Conservation (phyloP, 1,284 basidiomycete species). For the Moesziomyces parantarcticus region DNA sequence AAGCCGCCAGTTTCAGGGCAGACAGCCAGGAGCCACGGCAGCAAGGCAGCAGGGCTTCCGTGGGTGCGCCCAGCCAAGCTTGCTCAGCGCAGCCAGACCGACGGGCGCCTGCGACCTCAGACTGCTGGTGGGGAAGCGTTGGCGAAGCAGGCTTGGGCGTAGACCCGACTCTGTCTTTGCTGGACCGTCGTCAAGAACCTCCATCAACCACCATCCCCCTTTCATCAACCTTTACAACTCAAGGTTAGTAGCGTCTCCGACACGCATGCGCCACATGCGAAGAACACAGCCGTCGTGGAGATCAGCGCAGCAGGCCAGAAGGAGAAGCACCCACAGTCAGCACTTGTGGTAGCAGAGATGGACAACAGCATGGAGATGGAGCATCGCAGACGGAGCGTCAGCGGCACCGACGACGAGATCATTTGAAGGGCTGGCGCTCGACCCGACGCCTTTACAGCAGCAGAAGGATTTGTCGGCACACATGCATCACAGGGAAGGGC, state of each 20-base stretch:
- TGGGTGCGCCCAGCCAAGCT: too few relatives aligned
- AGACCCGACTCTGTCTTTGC: background rate
- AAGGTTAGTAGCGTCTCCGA: constrained; percentile 29
- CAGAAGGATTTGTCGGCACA: too few relatives aligned
- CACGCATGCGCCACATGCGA: constrained; percentile 2
- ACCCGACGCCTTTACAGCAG: too few relatives aligned
- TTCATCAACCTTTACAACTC: constrained; percentile 41
- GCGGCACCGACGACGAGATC: background rate
- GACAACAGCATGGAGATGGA: background rate
- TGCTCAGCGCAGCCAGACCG: too few relatives aligned
- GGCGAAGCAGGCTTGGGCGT: background rate
- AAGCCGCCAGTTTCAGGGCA: background rate
- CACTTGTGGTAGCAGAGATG: background rate
- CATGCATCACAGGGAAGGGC: too few relatives aligned
- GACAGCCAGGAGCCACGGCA: background rate
- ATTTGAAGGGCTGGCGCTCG: too few relatives aligned
- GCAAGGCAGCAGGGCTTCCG: too few relatives aligned
- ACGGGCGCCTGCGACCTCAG: too few relatives aligned
- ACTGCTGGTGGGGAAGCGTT: background rate
- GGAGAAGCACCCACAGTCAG: background rate
- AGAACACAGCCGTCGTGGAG: constrained; percentile 2
- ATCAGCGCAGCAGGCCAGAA: background rate
- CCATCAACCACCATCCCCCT: constrained; percentile 31
- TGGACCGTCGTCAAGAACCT: constrained; percentile 11
- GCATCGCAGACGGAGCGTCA: too few relatives aligned